phyloP scores from a whole-genome alignment of 192 early-diverging fungal species.

The Rhizophagus clarus region DNA sequence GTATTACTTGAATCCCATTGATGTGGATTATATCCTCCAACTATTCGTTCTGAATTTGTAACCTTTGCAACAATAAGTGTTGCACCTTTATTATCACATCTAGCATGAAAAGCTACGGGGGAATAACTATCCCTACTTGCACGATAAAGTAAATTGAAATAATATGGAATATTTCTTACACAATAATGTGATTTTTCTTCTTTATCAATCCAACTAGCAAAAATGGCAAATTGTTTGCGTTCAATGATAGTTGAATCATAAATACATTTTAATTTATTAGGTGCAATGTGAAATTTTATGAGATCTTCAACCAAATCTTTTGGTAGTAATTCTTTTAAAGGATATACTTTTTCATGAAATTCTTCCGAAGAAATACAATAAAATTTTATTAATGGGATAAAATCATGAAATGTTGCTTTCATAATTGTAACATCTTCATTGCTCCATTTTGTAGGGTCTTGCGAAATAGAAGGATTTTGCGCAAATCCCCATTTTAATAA shows the following conservation, averaged over 20 bases:
- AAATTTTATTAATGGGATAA: background rate
- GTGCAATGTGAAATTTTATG: background rate
- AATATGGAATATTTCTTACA: background rate
- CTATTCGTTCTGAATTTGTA: background rate
- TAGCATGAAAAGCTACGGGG: background rate
- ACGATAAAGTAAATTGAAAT: background rate
- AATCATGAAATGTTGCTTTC: background rate
- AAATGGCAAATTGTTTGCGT: background rate
- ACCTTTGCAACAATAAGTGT: slow-evolving; percentile 3
- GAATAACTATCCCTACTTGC: background rate
- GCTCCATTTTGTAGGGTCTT: background rate
- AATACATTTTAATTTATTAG: background rate
- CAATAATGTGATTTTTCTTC: background rate
- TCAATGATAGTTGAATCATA: slow-evolving; percentile 1
- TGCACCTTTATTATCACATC: background rate
- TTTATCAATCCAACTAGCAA: background rate
- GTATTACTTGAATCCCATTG: background rate
- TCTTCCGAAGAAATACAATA: background rate
- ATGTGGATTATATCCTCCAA: slow-evolving; percentile 19
- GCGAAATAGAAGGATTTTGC: background rate
- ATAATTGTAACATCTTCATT: background rate
- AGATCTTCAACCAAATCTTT: background rate
- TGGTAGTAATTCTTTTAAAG: background rate
- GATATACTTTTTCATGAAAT: background rate
- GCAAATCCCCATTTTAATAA: background rate